phyloP scores from a whole-genome alignment of 2,329 filamentous ascomycete genomes.

The Claviceps cyperi region DNA sequence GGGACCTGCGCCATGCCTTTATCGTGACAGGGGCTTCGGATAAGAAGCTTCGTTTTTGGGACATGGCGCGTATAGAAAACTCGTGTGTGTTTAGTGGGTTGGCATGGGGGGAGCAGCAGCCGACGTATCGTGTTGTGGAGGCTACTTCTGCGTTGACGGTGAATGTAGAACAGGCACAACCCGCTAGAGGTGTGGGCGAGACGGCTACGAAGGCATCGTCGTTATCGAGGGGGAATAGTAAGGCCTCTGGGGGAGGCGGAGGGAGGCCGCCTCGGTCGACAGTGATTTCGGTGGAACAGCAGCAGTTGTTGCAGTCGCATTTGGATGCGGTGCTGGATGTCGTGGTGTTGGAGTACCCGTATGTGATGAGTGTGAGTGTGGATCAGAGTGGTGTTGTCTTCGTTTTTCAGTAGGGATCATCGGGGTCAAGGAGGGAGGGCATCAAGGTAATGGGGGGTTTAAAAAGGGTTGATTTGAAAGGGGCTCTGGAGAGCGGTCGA shows the following conservation, averaged over 20 bases:
- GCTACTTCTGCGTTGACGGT: slow-evolving; percentile 49
- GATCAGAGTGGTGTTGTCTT: slow-evolving; percentile 84
- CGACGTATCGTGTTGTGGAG: slow-evolving; percentile 54
- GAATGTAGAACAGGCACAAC: slow-evolving; percentile 47
- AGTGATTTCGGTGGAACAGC: slow-evolving; percentile 77
- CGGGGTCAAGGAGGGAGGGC: no score
- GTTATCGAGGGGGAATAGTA: background rate
- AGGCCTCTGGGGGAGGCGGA: no score
- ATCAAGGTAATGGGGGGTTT: no score
- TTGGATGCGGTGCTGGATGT: slow-evolving; percentile 80
- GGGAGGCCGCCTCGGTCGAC: slow-evolving; percentile 54
- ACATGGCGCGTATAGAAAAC: slow-evolving; percentile 61
- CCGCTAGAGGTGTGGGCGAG: no score
- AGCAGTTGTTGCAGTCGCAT: slow-evolving; percentile 72
- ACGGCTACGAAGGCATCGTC: slow-evolving; percentile 1
- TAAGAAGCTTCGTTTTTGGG: slow-evolving; percentile 89
- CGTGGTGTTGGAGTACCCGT: slow-evolving; percentile 75
- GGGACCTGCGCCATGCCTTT: slow-evolving; percentile 65
- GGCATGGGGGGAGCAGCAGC: slow-evolving; percentile 52
- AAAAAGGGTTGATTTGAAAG: no score
- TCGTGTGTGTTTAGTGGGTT: slow-evolving; percentile 72
- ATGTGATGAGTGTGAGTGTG: slow-evolving; percentile 82
- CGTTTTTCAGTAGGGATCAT: slow-evolving; percentile 44
- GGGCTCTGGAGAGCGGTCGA: no score
- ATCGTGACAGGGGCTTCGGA: slow-evolving; percentile 80